Conservation (phyloP, 73 alveolate species). For the Tetrahymena malaccensis region DNA sequence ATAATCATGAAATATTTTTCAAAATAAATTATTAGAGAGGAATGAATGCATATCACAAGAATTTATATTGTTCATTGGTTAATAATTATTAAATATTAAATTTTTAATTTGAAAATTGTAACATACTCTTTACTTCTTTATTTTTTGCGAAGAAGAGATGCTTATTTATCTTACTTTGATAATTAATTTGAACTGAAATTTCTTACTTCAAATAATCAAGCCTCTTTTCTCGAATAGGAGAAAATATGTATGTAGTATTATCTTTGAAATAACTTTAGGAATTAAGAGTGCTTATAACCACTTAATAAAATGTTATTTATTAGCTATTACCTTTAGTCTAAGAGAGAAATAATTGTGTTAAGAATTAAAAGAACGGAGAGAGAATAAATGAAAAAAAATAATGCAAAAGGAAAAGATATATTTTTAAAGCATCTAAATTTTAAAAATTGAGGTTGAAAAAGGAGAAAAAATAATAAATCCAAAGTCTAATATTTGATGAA, state of each 20-base stretch:
- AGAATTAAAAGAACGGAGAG: too few relatives aligned
- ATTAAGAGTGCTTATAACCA: not conserved
- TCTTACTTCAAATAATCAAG: not conserved
- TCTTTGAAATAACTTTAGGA: not conserved
- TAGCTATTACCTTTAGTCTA: not conserved
- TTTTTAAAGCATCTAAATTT: not conserved
- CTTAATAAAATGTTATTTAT: not conserved
- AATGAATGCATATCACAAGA: too few relatives aligned
- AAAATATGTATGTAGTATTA: not conserved
- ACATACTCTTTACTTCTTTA: not conserved
- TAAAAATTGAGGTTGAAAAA: not conserved
- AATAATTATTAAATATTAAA: too few relatives aligned
- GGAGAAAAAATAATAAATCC: not conserved
- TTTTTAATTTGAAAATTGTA: not conserved
- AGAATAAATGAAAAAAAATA: too few relatives aligned
- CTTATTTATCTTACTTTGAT: not conserved
- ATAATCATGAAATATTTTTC: not conserved
- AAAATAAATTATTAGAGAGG: not conserved
- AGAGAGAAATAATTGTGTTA: not conserved
- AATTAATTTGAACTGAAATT: not conserved
- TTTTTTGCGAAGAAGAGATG: not conserved
- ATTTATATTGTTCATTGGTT: too few relatives aligned
- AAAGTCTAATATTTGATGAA: not conserved
- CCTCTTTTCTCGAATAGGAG: not conserved
- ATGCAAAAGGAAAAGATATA: not conserved